A percentile compares a stretch with the other conserved stretches of the same genome.
Conservation (phyloP, 2,329 filamentous ascomycete genomes). For the Colletotrichum siamense region DNA sequence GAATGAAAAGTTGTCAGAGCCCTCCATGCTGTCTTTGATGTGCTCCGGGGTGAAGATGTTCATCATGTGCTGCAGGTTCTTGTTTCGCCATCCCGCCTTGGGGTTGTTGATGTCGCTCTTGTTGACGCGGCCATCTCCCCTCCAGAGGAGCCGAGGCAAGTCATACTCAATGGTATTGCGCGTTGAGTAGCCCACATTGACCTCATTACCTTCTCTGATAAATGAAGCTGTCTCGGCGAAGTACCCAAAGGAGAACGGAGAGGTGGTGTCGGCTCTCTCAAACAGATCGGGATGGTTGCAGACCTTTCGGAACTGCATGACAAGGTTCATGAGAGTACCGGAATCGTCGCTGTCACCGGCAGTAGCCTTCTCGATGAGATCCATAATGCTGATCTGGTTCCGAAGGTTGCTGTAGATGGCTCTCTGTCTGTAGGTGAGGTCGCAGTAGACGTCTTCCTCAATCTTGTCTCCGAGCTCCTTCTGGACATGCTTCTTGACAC, state of each 20-base stretch:
- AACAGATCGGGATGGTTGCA: constrained; percentile 99
- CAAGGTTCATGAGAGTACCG: constrained; percentile 96
- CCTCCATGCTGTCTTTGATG: constrained; percentile 66
- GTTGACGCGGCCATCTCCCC: constrained; percentile 78
- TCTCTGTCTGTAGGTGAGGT: constrained; percentile 94
- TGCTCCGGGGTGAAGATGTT: constrained; percentile 90
- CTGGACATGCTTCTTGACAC: constrained; percentile 99
- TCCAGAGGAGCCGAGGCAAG: constrained; percentile 82
- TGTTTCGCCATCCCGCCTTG: constrained; percentile 79
- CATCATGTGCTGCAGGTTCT: constrained; percentile 80
- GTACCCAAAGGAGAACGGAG: constrained; percentile 81
- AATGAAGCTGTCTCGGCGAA: constrained; percentile 97
- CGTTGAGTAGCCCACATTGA: constrained; percentile 86
- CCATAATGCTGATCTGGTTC: constrained; percentile 98
- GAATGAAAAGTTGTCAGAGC: constrained; percentile 81
- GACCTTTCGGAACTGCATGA: constrained; percentile 99
- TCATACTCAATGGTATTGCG: constrained; percentile 85
- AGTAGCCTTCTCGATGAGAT: constrained; percentile 96
- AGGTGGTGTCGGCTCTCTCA: constrained; percentile 89
- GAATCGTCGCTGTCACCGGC: constrained; percentile 94
- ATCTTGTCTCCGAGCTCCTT: constrained; percentile 99
- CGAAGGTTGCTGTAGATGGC: constrained; percentile 91
- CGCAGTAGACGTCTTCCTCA: constrained; percentile 93
- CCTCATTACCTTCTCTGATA: constrained; percentile 81
- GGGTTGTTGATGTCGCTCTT: constrained; percentile 76